phyloP scores from a whole-genome alignment of 2,329 filamentous ascomycete genomes.

The Arthrobotrys sinensis region DNA sequence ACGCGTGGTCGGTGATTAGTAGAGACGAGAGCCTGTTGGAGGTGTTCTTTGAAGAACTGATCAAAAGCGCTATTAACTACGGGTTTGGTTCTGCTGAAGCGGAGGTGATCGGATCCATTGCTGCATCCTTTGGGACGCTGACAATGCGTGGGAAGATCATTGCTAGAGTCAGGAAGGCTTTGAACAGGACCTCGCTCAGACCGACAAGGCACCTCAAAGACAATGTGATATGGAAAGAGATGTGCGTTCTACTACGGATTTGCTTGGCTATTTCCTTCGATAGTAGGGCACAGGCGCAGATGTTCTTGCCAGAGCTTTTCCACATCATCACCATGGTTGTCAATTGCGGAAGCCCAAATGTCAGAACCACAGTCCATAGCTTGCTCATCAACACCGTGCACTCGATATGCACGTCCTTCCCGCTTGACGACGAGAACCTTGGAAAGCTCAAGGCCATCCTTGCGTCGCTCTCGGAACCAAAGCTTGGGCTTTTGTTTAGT shows the following conservation, averaged over 20 bases:
- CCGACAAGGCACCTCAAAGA: constrained; percentile 78
- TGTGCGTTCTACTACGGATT: constrained; percentile 78
- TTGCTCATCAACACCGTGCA: constrained; percentile 78
- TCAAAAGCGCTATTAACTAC: constrained; percentile 74
- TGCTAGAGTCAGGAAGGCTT: constrained; percentile 76
- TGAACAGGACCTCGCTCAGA: constrained; percentile 77
- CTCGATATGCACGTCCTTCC: constrained; percentile 77
- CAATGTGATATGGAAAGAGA: constrained; percentile 79
- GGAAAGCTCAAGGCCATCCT: constrained; percentile 74
- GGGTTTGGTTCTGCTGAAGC: constrained; percentile 73
- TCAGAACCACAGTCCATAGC: constrained; percentile 75
- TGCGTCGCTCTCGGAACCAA: constrained; percentile 74
- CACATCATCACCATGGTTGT: constrained; percentile 80
- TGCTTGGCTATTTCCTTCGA: constrained; percentile 79
- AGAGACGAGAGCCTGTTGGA: constrained; percentile 78
- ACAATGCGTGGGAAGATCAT: constrained; percentile 78
- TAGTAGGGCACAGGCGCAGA: constrained; percentile 77
- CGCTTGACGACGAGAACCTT: constrained; percentile 74
- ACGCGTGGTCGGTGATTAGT: constrained; percentile 77
- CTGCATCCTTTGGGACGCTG: constrained; percentile 76
- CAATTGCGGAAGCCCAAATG: constrained; percentile 75
- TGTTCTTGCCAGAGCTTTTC: constrained; percentile 79
- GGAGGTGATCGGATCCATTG: constrained; percentile 75
- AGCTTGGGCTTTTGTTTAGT: constrained; percentile 74
- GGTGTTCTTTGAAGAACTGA: constrained; percentile 77